phyloP scores from a whole-genome alignment of 2,329 filamentous ascomycete genomes.

The Didymella lethalis region DNA sequence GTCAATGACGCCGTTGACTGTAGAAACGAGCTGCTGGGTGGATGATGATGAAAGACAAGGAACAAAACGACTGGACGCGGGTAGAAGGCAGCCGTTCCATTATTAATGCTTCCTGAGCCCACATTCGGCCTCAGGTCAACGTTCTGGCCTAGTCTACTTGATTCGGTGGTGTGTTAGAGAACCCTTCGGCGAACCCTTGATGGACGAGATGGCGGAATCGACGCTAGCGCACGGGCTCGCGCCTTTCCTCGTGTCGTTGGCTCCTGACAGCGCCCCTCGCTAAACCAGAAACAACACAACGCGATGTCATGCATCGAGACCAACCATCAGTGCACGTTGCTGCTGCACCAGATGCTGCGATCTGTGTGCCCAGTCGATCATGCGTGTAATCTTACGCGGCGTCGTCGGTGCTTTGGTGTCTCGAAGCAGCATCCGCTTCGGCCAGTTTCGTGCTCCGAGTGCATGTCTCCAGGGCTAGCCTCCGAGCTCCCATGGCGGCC shows the following conservation, averaged over 20 bases:
- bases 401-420: conserved; percentile 15
- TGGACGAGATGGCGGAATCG: conserved; percentile 30
- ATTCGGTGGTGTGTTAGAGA: conserved; percentile 18
- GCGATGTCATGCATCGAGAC: conserved; percentile 33
- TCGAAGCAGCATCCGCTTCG: conserved; percentile 22
- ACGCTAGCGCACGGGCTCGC: conserved; percentile 18
- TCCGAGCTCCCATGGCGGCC: conserved; percentile 39
- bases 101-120: conserved; percentile 28
- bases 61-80: conserved; percentile 5
- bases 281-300: conserved; percentile 29
- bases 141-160: conserved; percentile 21
- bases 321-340: conserved; percentile 36
- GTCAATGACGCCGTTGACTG: conserved; percentile 23
- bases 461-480: conserved; percentile 25
- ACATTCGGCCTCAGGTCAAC: conserved; percentile 17
- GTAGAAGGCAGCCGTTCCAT: conserved; percentile 13
- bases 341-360: conserved; percentile 26
- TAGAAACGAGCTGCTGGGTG: conserved; percentile 9
- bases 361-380: conserved; percentile 33
- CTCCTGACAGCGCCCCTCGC: conserved; percentile 15
- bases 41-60: conserved; percentile 10
- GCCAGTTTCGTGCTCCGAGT: conserved; percentile 26
- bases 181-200: conserved; percentile 24
- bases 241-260: conserved; percentile 3
- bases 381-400: conserved; percentile 23